Conservation (phyloP, 805 yeast genomes). For the Torulaspora maleeae region DNA sequence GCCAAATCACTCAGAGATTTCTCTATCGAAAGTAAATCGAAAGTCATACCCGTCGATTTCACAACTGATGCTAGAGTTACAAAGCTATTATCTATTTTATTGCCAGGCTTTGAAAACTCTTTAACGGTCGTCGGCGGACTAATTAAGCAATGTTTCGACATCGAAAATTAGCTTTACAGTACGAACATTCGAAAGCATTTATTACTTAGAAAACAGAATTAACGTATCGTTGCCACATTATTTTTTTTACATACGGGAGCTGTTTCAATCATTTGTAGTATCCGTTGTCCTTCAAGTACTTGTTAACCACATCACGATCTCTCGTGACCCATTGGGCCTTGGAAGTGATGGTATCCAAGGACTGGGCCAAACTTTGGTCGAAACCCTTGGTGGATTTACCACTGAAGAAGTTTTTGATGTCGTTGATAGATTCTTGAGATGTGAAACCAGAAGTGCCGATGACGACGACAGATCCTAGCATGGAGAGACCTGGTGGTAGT, state of each 20-base stretch:
- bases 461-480: constrained; percentile 72
- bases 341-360: constrained; percentile 55
- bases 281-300: constrained; percentile 45
- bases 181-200: background rate
- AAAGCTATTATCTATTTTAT: no score
- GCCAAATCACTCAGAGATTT: constrained; percentile 27
- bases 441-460: constrained; percentile 60
- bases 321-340: constrained; percentile 57
- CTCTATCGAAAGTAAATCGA: constrained; percentile 28
- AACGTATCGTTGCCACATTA: background rate
- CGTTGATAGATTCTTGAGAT: constrained; percentile 47
- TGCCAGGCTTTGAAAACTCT: background rate
- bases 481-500: constrained; percentile 75
- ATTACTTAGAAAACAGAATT: background rate
- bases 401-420: constrained; percentile 49
- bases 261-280: constrained; percentile 16
- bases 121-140: background rate
- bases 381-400: constrained; percentile 56
- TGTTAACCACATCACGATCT: constrained; percentile 44
- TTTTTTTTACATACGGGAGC: constrained; percentile 1
- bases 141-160: background rate
- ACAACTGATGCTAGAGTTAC: background rate
- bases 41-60: background rate
- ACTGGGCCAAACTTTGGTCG: constrained; percentile 59
- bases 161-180: background rate